Base-by-base conservation (phyloP, 202 grass and related monocot genomes). In the Elaeis oleifera region DNA sequence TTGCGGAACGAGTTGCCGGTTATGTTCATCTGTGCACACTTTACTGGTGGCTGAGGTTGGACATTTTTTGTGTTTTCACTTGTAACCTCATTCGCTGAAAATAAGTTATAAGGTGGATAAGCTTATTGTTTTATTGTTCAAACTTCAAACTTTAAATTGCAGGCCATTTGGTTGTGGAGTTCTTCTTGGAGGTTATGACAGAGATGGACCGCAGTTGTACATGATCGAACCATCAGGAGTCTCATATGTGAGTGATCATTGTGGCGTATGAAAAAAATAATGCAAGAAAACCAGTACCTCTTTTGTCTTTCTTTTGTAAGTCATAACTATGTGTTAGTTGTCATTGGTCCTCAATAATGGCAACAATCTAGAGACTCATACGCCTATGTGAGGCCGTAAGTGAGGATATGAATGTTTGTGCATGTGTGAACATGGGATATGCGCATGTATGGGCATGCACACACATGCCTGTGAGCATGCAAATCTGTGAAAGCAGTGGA, bases 141-240 rank as follows among this genome's bases (percentile, higher is more conserved):
- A 20, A 20, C 20, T 60, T 17, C 48, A 54, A 21, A 50, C 72
- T 1, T 56, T 1, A 6, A 75, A 24, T 74, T 55, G 65, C 51
- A 84, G 90, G 61, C 83, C 85, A 60, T 95, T 84, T 58, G 85
- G 90, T 49, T 89, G 77, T 32, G 85, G 82, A 55, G 77, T 95
- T 70, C 85, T 95, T 89, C 79, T 95, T 81, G 85, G 90, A 79
- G 83, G 90, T 32, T 95, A 89, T 89, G 90, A 95, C 77, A 95
- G 85, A 67, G 85, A 95, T 74, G 85, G 85, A n/a, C 90, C 85
- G 19, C 90, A 89, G 53, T 78, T 95, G n/a, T 95, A 95, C 74
- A 77, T 86, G 80, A 67, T 89, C 17, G 89, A 95, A 51, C 90
- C 82, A 44, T 89, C 79, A 51, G 85, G 90, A 55, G 56, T 89